Conservation (phyloP, 805 yeast species). For the Millerozyma miso region DNA sequence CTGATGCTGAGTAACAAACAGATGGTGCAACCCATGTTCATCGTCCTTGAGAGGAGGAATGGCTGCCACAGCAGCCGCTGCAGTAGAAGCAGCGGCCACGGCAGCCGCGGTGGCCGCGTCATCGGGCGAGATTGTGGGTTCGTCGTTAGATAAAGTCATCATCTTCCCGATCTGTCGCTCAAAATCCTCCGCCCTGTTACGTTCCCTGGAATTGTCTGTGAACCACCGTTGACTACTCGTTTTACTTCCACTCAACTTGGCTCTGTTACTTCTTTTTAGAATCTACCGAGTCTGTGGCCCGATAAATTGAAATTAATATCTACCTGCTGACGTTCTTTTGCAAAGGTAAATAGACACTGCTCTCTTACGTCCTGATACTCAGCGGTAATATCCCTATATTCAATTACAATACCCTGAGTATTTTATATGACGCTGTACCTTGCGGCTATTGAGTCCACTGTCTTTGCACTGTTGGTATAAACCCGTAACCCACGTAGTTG, state of each 20-base stretch:
- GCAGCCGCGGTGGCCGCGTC: conserved; percentile 22
- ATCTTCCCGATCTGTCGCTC: conserved; percentile 4
- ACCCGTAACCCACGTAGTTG: conserved; percentile 4
- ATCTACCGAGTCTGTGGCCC: neutral
- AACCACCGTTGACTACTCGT: neutral
- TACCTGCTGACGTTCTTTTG: neutral
- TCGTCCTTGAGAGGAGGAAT: conserved; percentile 13
- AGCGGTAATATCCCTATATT: neutral
- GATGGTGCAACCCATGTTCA: conserved; percentile 11
- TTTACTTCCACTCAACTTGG: neutral
- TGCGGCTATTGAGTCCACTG: neutral
- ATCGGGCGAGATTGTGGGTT: conserved; percentile 13
- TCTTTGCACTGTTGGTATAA: conserved; percentile 2
- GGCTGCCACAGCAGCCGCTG: conserved; percentile 12
- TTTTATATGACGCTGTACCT: neutral
- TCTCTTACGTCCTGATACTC: neutral
- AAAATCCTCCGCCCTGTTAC: neutral
- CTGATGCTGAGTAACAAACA: conserved; percentile 10
- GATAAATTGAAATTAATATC: neutral
- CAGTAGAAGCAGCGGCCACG: conserved; percentile 15
- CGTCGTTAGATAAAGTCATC: conserved; percentile 13
- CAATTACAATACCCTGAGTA: neutral
- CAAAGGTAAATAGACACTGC: neutral
- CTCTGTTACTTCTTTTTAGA: neutral
- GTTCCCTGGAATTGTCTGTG: neutral